A percentile compares a stretch with the other conserved stretches of the same genome.
phyloP scores from a whole-genome alignment of 176 grass and related monocot species.

The Carex pumila region DNA sequence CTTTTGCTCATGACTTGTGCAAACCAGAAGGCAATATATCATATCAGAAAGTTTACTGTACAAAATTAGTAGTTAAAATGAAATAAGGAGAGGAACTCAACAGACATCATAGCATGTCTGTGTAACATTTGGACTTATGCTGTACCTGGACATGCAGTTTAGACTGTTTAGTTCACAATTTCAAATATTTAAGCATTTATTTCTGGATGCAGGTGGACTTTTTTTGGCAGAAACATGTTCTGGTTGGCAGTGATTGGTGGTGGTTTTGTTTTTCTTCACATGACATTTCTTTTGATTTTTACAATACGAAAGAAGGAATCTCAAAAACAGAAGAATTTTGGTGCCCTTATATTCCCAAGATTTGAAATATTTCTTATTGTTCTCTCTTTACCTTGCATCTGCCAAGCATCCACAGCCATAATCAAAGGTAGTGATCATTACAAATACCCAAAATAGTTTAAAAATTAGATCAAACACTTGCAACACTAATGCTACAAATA shows the following conservation, averaged over 20 bases:
- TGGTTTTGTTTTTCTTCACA: constrained; percentile 53
- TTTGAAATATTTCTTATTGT: constrained; percentile 64
- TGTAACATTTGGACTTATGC: neutral
- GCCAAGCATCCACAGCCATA: constrained; percentile 52
- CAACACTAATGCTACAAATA: neutral
- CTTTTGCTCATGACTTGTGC: neutral
- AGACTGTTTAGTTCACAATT: neutral
- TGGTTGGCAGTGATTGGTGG: constrained; percentile 69
- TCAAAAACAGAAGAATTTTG: constrained; percentile 24
- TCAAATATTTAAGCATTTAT: neutral
- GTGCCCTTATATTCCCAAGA: constrained; percentile 56
- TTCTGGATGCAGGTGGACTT: constrained; percentile 57
- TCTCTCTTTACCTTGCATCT: constrained; percentile 62
- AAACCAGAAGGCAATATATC: neutral
- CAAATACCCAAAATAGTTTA: neutral
- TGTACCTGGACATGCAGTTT: neutral
- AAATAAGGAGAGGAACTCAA: neutral
- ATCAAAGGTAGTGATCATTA: constrained; percentile 38
- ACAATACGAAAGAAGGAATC: constrained; percentile 29
- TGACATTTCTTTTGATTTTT: constrained; percentile 35
- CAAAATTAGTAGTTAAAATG: neutral
- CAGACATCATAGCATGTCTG: neutral
- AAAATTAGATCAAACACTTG: neutral
- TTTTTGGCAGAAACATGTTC: constrained; percentile 79
- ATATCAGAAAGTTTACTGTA: neutral